Evolutionary conservation across 2,329 filamentous ascomycete genomes (phyloP).

Genomic region (Xylaria sp.): DNA sequence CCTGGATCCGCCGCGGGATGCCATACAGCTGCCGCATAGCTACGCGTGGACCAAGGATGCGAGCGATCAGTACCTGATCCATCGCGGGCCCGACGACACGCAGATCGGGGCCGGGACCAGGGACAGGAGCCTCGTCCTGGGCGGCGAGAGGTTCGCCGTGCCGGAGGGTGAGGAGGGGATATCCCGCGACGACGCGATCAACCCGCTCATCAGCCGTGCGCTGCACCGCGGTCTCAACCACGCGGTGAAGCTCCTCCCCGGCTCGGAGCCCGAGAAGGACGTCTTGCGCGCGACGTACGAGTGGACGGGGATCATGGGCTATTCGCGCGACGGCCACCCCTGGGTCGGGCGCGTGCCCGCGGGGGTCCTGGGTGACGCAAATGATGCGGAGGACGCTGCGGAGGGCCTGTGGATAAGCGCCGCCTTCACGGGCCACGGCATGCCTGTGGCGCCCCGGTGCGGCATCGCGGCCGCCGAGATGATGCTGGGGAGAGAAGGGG

Average conservation of each 20-base stretch:
- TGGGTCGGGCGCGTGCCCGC: conserved; percentile 76
- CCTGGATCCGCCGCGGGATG: conserved; percentile 63
- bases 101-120: conserved; percentile 9
- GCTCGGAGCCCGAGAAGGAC: conserved; percentile 37
- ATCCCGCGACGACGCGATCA: conserved; percentile 69
- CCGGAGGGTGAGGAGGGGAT: conserved; percentile 64
- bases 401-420: conserved; percentile 69
- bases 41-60: conserved; percentile 34
- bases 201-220: conserved; percentile 64
- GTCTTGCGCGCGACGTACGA: conserved; percentile 66
- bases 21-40: conserved; percentile 36
- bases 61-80: conserved; percentile 35
- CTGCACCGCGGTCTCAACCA: conserved; percentile 59
- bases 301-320: conserved; percentile 87
- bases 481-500: conserved; percentile 51
- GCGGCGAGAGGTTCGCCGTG: conserved; percentile 72
- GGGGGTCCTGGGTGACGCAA: conserved; percentile 51
- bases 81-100: conserved; percentile 31
- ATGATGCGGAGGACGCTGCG: not conserved
- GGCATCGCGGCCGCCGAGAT: conserved; percentile 71
- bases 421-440: conserved; percentile 79
- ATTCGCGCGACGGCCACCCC: conserved; percentile 71
- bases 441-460: conserved; percentile 76
- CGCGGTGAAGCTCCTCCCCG: conserved; percentile 54
- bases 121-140: conserved; percentile 66